Percentiles rank a stretch among this genome's conserved stretches.
Conservation (phyloP, 257 asterid genomes). For the Lycium barbarum region DNA sequence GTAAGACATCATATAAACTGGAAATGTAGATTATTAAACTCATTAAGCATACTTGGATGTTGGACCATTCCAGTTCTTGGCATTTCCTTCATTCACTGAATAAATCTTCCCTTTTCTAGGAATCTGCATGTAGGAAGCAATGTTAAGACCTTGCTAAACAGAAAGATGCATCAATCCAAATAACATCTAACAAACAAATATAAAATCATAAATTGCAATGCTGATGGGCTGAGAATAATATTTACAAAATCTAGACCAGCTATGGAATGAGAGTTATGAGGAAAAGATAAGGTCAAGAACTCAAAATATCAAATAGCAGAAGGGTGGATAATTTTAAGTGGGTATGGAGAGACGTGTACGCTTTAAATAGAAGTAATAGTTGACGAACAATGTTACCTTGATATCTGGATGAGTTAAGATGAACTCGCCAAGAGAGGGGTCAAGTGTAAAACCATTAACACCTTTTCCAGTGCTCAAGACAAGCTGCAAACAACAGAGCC, state of each 20-base stretch:
- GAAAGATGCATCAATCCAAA: neutral
- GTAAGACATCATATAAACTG: slow-evolving; percentile 22
- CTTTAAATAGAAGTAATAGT: slow-evolving; percentile 12
- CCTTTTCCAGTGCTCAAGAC: slow-evolving; percentile 89
- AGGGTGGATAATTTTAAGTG: no score
- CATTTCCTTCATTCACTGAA: slow-evolving; percentile 96
- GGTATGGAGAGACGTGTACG: neutral
- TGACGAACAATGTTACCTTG: slow-evolving; percentile 53
- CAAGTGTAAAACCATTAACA: slow-evolving; percentile 96
- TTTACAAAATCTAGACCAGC: neutral
- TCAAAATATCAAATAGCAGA: neutral
- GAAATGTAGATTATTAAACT: neutral
- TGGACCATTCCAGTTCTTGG: slow-evolving; percentile 92
- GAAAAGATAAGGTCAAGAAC: neutral
- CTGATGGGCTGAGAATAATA: neutral
- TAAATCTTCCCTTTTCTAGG: slow-evolving; percentile 86
- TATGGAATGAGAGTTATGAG: neutral
- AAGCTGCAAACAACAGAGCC: slow-evolving; percentile 50
- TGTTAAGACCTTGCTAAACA: neutral
- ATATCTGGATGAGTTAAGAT: slow-evolving; percentile 95
- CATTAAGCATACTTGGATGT: slow-evolving; percentile 68
- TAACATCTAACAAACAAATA: neutral
- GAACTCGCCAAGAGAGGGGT: slow-evolving; percentile 98
- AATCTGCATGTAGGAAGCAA: slow-evolving; percentile 53
- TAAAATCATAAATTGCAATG: no score